A percentile compares a stretch with the other conserved stretches of the same genome.
Conservation (phyloP, 2,329 filamentous ascomycete genomes). For the Colletotrichum sp. region DNA sequence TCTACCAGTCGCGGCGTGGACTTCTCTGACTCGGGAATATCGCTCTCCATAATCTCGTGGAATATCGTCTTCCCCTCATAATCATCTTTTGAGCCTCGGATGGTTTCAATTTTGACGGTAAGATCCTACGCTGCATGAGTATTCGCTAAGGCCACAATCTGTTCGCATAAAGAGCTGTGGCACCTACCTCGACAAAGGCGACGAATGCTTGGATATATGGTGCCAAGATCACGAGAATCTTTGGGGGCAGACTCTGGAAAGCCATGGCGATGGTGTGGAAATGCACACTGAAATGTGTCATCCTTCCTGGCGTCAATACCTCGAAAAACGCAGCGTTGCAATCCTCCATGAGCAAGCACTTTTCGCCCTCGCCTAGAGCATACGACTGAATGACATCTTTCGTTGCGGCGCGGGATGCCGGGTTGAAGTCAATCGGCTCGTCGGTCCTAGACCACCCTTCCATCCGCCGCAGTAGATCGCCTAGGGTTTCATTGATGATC, state of each 20-base stretch:
- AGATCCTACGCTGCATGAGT: neutral
- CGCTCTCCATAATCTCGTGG: neutral
- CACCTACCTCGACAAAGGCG: neutral
- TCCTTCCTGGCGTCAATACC: neutral
- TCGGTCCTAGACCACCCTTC: neutral
- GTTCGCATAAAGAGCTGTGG: neutral
- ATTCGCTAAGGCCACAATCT: neutral
- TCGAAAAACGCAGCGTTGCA: neutral
- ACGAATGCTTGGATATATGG: neutral
- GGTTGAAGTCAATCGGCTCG: neutral
- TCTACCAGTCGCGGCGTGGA: neutral
- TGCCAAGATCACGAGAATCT: neutral
- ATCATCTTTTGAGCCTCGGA: neutral
- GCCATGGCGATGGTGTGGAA: neutral
- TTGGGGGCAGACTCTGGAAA: neutral
- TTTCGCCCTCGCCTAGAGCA: neutral
- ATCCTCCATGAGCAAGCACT: neutral
- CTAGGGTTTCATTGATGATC: neutral
- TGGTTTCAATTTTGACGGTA: neutral
- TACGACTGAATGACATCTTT: neutral
- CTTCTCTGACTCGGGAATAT: neutral
- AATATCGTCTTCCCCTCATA: neutral
- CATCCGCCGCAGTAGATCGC: neutral
- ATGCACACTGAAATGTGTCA: neutral
- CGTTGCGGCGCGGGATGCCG: rapidly evolving